Conservation (phyloP, 2,329 filamentous ascomycete species). For the Aspergillus piperis region DNA sequence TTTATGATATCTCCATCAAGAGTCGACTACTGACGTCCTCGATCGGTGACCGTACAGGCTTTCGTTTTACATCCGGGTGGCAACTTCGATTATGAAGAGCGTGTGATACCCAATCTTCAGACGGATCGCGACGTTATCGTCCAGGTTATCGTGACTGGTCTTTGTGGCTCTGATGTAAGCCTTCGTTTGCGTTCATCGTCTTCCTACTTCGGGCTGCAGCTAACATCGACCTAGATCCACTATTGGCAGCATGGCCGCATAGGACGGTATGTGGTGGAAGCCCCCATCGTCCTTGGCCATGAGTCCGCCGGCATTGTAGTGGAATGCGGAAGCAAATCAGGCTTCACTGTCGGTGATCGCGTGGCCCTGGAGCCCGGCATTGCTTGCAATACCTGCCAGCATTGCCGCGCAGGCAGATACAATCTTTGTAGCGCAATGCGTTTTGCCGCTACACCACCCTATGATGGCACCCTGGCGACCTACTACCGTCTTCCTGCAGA, state of each 20-base stretch:
- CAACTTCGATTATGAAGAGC: conserved; percentile 24
- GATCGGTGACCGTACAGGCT: conserved; percentile 2
- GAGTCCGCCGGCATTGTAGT: conserved; percentile 67
- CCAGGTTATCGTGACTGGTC: conserved; percentile 76
- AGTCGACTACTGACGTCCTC: too few species aligned
- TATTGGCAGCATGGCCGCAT: conserved; percentile 45
- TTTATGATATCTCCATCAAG: too few species aligned
- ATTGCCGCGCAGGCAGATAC: conserved; percentile 77
- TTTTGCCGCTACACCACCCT: conserved; percentile 87
- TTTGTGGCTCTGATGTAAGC: conserved; percentile 76
- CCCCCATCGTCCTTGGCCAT: conserved; percentile 58
- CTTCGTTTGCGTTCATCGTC: not conserved
- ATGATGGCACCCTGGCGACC: conserved; percentile 79
- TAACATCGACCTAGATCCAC: conserved; percentile 30
- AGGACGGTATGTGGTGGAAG: conserved; percentile 37
- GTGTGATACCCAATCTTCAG: conserved; percentile 20
- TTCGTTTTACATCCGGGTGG: conserved; percentile 26
- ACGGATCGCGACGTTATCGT: conserved; percentile 69
- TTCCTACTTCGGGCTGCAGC: not conserved
- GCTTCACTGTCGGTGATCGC: conserved; percentile 63
- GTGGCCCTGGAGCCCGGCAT: conserved; percentile 75
- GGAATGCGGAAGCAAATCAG: conserved; percentile 58
- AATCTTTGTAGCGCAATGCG: conserved; percentile 83
- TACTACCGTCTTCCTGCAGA: conserved; percentile 80
- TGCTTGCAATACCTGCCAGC: conserved; percentile 67